Evolutionary conservation across 2,329 filamentous ascomycete genomes (phyloP).

Genomic region (Phoma herbarum): DNA sequence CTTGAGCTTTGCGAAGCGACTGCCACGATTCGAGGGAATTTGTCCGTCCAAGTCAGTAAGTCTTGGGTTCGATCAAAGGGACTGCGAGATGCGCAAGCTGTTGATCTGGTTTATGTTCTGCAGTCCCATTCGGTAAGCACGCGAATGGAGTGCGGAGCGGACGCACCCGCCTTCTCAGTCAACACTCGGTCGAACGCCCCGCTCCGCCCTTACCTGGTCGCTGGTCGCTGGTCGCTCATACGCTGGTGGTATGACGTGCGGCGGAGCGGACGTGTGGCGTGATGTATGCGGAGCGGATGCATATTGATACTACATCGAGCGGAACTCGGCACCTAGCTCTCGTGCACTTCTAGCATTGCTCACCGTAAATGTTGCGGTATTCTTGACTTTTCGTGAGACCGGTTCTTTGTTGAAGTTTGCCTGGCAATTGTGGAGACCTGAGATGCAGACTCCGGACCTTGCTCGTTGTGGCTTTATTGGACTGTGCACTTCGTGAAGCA

Average conservation of each 20-base stretch:
- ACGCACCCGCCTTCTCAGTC: too few species aligned
- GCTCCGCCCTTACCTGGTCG: constrained; percentile 11
- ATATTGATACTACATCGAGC: constrained; percentile 5
- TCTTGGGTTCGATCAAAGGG: neutral
- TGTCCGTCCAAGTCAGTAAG: neutral
- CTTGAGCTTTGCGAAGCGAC: neutral
- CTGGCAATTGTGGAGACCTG: neutral
- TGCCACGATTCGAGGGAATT: neutral
- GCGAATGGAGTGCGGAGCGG: neutral
- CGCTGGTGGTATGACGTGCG: neutral
- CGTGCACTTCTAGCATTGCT: neutral
- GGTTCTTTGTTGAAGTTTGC: neutral
- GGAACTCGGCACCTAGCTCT: constrained; percentile 3
- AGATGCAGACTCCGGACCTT: too few species aligned
- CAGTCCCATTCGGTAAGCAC: neutral
- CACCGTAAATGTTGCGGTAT: neutral
- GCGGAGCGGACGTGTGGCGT: constrained; percentile 17
- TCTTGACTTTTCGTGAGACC: neutral
- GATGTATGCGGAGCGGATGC: constrained; percentile 16
- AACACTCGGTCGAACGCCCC: neutral
- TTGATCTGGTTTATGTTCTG: neutral
- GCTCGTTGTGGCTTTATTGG: too few species aligned
- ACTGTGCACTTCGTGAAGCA: neutral
- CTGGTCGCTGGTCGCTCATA: neutral
- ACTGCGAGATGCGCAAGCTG: neutral